Base-by-base conservation (phyloP, 345 rosid species). In the Bruguiera parviflora region DNA sequence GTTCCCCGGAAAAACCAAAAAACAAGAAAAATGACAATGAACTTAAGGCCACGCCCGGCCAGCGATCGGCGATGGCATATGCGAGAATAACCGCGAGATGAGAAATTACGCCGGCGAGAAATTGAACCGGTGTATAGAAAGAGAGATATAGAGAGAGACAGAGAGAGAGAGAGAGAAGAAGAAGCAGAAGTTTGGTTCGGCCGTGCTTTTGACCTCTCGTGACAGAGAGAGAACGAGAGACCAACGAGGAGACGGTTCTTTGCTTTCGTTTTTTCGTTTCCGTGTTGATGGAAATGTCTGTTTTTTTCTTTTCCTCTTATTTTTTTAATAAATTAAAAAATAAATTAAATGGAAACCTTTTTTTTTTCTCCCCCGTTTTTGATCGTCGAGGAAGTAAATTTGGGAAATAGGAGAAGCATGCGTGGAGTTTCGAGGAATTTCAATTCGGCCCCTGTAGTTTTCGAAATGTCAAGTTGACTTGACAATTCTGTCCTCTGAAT, bases 41-140 rank as follows among this genome's bases (percentile, higher is more conserved):
- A 60, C 8, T 28, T 28, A 33, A 21, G 16, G 33, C 32, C 39
- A 32, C 22, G 65, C 22, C 5, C 31, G 64, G 29, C 57, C 51
- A 25, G 47, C 75, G 83, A 87, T 84, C 84, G 78, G 73, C 71
- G 66, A 78, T 77, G 59, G 90, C 90, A 85, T 84, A 84, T 57
- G 78, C 56, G 35, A 37, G 43, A 18, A 21, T 24, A 31, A 28
- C 11, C 4, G 24, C 61, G 11, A 22, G 31, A 37, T 29, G 56
- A 69, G 33, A 65, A 29, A 31, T 3, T 33, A 62, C 11, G 20
- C 35, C 9, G 61, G 65, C 22, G 43, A 60, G 72, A 65, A 62
- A 70, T 55, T 56, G 22, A 9, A 1, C 20, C 65, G 61, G 68
- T 53, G 22, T 19, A 25, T 28, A 31, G 24, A 1, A 1, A 19